phyloP scores from a whole-genome alignment of 495 filamentous ascomycete species.

The Rhypophila decipiens region DNA sequence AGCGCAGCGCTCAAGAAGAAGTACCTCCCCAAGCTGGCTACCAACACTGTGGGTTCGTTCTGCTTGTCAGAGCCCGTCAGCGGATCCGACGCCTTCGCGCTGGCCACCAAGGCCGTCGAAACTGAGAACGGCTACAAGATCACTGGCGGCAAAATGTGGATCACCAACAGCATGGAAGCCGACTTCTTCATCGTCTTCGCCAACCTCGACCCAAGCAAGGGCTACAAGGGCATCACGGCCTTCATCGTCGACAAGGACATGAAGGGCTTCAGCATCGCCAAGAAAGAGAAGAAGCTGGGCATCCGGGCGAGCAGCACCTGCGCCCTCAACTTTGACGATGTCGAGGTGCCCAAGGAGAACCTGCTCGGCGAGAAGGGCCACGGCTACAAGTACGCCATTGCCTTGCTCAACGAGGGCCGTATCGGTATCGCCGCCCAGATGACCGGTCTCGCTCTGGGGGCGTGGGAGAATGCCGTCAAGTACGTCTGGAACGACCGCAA shows the following conservation, averaged over 20 bases:
- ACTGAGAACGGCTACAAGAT: slow-evolving; percentile 74
- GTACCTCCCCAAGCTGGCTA: slow-evolving; percentile 83
- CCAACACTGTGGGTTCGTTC: slow-evolving; percentile 89
- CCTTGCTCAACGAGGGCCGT: slow-evolving; percentile 91
- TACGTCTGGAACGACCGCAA: slow-evolving; percentile 91
- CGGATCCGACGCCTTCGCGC: slow-evolving; percentile 92
- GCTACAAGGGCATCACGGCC: slow-evolving; percentile 93
- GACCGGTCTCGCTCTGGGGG: slow-evolving; percentile 92
- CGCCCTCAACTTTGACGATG: slow-evolving; percentile 95
- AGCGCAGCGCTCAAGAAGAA: slow-evolving; percentile 67
- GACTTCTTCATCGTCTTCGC: slow-evolving; percentile 97
- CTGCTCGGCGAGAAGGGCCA: slow-evolving; percentile 82
- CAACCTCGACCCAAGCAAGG: slow-evolving; percentile 80
- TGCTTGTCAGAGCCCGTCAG: slow-evolving; percentile 92
- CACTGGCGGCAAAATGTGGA: slow-evolving; percentile 97
- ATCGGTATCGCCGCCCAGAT: slow-evolving; percentile 99
- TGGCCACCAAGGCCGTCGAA: slow-evolving; percentile 78
- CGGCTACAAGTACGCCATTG: slow-evolving; percentile 97
- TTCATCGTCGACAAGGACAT: slow-evolving; percentile 90
- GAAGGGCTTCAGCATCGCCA: slow-evolving; percentile 88
- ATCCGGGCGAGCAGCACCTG: slow-evolving; percentile 94
- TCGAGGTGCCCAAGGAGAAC: slow-evolving; percentile 79
- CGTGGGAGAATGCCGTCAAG: slow-evolving; percentile 91
- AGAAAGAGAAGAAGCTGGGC: slow-evolving; percentile 99
- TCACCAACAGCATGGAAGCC: slow-evolving; percentile 92